Conservation (phyloP, 2,329 filamentous ascomycete species). For the Aspergillus latus region DNA sequence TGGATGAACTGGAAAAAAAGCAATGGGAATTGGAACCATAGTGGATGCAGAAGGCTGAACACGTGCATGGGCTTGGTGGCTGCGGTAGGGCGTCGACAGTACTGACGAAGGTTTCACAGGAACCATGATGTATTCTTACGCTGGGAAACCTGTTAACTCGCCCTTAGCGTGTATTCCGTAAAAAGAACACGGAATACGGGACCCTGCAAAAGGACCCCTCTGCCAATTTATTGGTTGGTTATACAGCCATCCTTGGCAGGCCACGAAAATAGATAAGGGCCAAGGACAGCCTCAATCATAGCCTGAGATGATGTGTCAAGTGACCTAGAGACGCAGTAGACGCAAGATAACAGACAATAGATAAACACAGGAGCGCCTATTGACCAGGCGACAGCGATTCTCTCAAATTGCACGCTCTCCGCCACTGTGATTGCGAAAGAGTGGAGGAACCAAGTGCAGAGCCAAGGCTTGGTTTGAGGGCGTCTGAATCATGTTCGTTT, state of each 20-base stretch:
- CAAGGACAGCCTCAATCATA: slow-evolving; percentile 1
- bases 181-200: neutral
- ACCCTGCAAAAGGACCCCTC: neutral
- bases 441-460: neutral
- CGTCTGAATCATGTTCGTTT: neutral
- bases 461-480: slow-evolving; percentile 6
- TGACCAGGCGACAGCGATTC: neutral
- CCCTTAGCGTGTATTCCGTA: neutral
- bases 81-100: neutral
- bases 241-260: slow-evolving; percentile 9
- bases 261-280: slow-evolving; percentile 3
- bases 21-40: neutral
- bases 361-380: neutral
- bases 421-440: neutral
- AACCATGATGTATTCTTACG: neutral
- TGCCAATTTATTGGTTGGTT: neutral
- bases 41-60: neutral
- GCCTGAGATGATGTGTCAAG: slow-evolving; percentile 1
- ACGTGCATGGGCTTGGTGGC: neutral
- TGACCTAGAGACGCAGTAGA: neutral
- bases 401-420: neutral
- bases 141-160: neutral
- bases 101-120: neutral
- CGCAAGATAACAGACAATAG: neutral
- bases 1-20: neutral